These are phyloP conservation scores for Rhododendron molle DNA, from an alignment of 148 eudicot genomes.

Conservation along the genomic window DNA sequence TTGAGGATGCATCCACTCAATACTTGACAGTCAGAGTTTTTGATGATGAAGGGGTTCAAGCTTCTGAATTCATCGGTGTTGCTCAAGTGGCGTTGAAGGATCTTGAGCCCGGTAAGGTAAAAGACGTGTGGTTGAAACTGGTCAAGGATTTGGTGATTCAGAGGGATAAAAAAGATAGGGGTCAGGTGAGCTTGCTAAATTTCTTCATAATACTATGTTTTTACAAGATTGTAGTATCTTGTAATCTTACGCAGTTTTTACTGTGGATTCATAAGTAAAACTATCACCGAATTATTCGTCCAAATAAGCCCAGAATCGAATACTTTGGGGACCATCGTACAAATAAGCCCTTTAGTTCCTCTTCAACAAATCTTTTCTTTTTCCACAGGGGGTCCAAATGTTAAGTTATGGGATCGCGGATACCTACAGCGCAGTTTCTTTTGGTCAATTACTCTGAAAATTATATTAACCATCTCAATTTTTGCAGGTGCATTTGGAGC, in stretches of 20 bases:
- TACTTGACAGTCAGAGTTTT: constrained; percentile 67
- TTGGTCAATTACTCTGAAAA: neutral
- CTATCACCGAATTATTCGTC: neutral
- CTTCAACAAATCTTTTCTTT: neutral
- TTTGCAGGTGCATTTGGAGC: constrained; percentile 76
- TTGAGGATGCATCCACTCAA: constrained; percentile 78
- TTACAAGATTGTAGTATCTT: neutral
- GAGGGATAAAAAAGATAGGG: constrained; percentile 70
- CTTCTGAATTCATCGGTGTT: constrained; percentile 76
- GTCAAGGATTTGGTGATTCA: constrained; percentile 74
- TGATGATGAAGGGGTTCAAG: constrained; percentile 88
- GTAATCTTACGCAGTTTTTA: neutral
- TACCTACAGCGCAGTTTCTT: neutral
- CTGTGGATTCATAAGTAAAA: neutral
- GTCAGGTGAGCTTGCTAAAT: constrained; percentile 46
- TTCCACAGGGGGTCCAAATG: neutral
- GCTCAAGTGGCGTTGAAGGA: constrained; percentile 48
- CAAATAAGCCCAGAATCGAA: neutral
- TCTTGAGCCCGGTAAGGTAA: constrained; percentile 80
- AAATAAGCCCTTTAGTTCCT: neutral
- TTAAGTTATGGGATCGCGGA: neutral
- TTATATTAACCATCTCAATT: neutral
- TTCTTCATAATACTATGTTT: neutral
- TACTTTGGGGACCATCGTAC: too few relatives aligned
- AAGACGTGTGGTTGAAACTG: constrained; percentile 67